Percentiles rank a stretch among this genome's conserved stretches.
Conservation (phyloP, 2,329 filamentous ascomycete species). For the Cladosporium cucumerinum region DNA sequence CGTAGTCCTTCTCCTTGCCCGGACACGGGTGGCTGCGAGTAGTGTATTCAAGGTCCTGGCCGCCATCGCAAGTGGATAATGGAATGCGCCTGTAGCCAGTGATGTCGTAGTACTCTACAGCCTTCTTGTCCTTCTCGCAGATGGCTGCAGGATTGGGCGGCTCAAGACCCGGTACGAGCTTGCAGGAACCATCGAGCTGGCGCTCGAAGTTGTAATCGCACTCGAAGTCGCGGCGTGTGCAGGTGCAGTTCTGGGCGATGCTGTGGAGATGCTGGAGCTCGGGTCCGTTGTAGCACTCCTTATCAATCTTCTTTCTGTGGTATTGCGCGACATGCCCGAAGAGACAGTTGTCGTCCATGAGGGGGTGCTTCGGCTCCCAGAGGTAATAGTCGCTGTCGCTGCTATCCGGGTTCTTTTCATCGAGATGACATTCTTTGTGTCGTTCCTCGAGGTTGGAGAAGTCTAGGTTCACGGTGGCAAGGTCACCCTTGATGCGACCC, state of each 20-base stretch:
- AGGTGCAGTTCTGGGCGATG: conserved; percentile 72
- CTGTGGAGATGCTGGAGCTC: conserved; percentile 64
- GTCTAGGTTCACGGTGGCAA: conserved; percentile 80
- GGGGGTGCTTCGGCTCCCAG: conserved; percentile 83
- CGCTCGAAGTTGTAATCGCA: conserved; percentile 95
- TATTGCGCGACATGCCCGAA: conserved; percentile 91
- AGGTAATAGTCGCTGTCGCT: conserved; percentile 71
- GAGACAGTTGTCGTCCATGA: conserved; percentile 73
- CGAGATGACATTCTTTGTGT: conserved; percentile 60
- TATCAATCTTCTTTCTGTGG: conserved; percentile 79
- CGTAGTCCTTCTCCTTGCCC: conserved; percentile 77
- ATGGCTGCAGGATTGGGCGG: conserved; percentile 59
- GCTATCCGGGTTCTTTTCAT: conserved; percentile 58
- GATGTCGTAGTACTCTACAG: conserved; percentile 75
- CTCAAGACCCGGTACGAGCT: conserved; percentile 68
- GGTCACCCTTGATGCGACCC: conserved; percentile 60
- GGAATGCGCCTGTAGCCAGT: conserved; percentile 89
- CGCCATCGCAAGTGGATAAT: conserved; percentile 79
- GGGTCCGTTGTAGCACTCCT: conserved; percentile 79
- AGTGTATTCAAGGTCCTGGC: conserved; percentile 69
- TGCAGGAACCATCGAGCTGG: conserved; percentile 71
- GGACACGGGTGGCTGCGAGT: conserved; percentile 63
- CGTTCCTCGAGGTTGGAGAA: conserved; percentile 76
- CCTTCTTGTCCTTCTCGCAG: conserved; percentile 63
- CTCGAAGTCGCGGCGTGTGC: conserved; percentile 83